phyloP scores from a whole-genome alignment of 78 protist genomes.

The Cyanophora paradoxa region DNA sequence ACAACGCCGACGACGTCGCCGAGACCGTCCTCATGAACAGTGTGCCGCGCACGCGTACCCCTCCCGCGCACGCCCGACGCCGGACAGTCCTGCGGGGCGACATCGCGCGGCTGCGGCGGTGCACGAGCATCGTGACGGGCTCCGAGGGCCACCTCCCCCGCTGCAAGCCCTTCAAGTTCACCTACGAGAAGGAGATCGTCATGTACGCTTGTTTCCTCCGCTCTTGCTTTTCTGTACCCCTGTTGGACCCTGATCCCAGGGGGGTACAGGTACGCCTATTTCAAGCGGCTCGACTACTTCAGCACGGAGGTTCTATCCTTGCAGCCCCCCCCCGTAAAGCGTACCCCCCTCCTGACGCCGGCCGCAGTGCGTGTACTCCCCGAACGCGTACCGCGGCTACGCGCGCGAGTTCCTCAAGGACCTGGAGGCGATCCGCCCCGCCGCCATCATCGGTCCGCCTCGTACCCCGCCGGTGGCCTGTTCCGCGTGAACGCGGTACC shows the following conservation, averaged over 20 bases:
- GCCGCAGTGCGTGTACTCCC: conserved; percentile 59
- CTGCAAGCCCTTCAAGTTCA: conserved; percentile 79
- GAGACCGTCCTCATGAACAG: conserved; percentile 83
- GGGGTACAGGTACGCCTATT: conserved; percentile 70
- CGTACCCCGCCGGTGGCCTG: background rate
- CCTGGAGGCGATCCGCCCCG: background rate
- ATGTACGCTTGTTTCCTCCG: conserved; percentile 6
- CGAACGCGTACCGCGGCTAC: conserved; percentile 73
- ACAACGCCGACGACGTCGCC: conserved; percentile 90
- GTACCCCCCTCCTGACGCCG: background rate
- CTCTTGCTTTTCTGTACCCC: background rate
- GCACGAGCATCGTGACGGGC: conserved; percentile 62
- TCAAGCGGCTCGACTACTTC: conserved; percentile 69
- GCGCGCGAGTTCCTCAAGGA: conserved; percentile 69
- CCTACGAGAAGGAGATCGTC: conserved; percentile 85
- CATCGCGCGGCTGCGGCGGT: conserved; percentile 66
- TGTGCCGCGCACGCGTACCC: background rate
- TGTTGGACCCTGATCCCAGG: background rate
- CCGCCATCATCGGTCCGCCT: background rate
- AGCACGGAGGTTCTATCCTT: conserved; percentile 73
- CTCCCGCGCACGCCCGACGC: no score
- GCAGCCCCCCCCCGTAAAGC: conserved; percentile 19
- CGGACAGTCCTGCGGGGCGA: conserved; percentile 74
- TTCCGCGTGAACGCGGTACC: background rate
- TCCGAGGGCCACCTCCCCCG: conserved; percentile 58